Conservation (phyloP, 805 yeast species). For the Candida vaughaniae region DNA sequence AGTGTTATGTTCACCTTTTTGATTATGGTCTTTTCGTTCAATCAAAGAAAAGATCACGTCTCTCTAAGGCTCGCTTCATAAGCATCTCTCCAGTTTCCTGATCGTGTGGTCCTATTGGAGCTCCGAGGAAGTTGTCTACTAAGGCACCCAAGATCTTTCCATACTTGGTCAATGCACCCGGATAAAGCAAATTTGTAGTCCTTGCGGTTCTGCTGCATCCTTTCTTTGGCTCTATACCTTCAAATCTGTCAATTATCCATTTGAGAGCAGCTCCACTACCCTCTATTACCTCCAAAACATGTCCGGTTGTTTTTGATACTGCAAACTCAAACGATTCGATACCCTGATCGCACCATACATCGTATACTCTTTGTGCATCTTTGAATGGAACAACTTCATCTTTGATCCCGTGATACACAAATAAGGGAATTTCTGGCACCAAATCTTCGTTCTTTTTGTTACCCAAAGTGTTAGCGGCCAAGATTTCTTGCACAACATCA, state of each 20-base stretch:
- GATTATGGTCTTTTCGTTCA: no score
- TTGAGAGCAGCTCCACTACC: slow-evolving; percentile 22
- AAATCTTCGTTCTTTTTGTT: slow-evolving; percentile 11
- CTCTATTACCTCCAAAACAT: slow-evolving; percentile 19
- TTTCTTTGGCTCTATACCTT: slow-evolving; percentile 44
- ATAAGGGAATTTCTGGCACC: slow-evolving; percentile 24
- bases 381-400: slow-evolving; percentile 25
- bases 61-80: not conserved
- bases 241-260: slow-evolving; percentile 20
- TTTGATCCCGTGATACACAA: slow-evolving; percentile 20
- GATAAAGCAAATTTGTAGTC: slow-evolving; percentile 10
- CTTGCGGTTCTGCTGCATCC: slow-evolving; percentile 51
- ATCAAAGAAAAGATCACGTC: not conserved
- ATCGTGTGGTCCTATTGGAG: slow-evolving; percentile 8
- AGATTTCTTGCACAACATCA: slow-evolving; percentile 13
- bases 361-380: slow-evolving; percentile 20
- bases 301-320: slow-evolving; percentile 23
- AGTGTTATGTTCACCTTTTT: no score
- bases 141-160: slow-evolving; percentile 3
- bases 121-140: slow-evolving; percentile 6
- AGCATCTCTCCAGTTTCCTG: not conserved
- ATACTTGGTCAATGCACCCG: slow-evolving; percentile 7
- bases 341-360: slow-evolving; percentile 28
- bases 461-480: slow-evolving; percentile 23
- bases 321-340: slow-evolving; percentile 28